Evolutionary conservation across 1,139 yeast species (phyloP).

Genomic region (Geotrichum aggregatum): DNA sequence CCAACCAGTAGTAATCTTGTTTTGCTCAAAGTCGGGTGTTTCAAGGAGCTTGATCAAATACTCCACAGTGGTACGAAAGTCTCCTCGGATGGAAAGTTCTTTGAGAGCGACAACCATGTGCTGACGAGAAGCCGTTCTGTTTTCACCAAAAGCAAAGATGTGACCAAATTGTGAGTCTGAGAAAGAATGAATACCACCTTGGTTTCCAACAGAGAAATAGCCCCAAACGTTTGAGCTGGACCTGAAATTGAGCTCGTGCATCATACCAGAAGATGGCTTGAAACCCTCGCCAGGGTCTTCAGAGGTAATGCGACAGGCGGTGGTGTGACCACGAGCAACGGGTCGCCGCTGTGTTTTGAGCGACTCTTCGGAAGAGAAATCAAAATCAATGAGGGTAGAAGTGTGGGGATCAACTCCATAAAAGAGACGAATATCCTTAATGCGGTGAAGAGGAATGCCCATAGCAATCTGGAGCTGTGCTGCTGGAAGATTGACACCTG

Average conservation of each 20-base stretch:
- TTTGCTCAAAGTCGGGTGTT: slow-evolving; percentile 93
- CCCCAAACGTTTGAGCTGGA: slow-evolving; percentile 99
- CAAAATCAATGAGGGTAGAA: slow-evolving; percentile 84
- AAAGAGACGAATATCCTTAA: slow-evolving; percentile 82
- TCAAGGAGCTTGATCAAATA: slow-evolving; percentile 90
- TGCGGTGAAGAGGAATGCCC: slow-evolving; percentile 97
- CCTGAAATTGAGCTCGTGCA: slow-evolving; percentile 93
- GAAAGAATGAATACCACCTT: slow-evolving; percentile 95
- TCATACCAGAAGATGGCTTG: slow-evolving; percentile 95
- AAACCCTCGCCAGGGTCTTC: slow-evolving; percentile 99
- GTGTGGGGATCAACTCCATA: slow-evolving; percentile 97
- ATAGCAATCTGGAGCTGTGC: slow-evolving; percentile 98
- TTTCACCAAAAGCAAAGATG: slow-evolving; percentile 97
- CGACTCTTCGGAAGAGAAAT: slow-evolving; percentile 69
- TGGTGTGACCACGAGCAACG: slow-evolving; percentile 94
- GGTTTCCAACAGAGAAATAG: slow-evolving; percentile 93
- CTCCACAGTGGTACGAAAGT: slow-evolving; percentile 97
- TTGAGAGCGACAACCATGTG: slow-evolving; percentile 98
- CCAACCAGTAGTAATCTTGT: slow-evolving; percentile 98
- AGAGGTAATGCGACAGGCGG: slow-evolving; percentile 97
- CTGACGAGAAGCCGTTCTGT: slow-evolving; percentile 94
- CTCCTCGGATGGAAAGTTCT: slow-evolving; percentile 95
- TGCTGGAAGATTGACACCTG: slow-evolving; percentile 96
- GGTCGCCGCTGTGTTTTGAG: slow-evolving; percentile 83
- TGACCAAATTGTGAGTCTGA: slow-evolving; percentile 99